Conservation (phyloP, 1,284 basidiomycete species). For the Phellinidium pouzarii region DNA sequence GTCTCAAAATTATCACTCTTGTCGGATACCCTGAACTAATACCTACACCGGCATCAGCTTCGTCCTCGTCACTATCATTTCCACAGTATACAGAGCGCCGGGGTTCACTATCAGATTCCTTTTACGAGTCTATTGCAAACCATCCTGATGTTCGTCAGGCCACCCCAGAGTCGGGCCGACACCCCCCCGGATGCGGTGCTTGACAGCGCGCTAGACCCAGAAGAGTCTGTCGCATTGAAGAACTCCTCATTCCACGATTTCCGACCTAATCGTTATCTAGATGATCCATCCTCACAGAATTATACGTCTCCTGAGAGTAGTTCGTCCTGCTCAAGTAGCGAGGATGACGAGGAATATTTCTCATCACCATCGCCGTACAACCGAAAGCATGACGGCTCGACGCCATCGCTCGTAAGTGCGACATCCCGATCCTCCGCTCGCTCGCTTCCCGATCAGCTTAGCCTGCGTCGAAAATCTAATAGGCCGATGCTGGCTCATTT, state of each 20-base stretch:
- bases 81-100: slow-evolving; percentile 3
- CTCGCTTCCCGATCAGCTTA: slow-evolving; percentile 12
- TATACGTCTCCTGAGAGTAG: slow-evolving; percentile 11
- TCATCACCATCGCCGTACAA: slow-evolving; percentile 33
- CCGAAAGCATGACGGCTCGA: slow-evolving; percentile 31
- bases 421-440: slow-evolving; percentile 19
- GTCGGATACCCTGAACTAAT: slow-evolving; percentile 69
- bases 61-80: slow-evolving; percentile 10
- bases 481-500: neutral
- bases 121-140: slow-evolving; percentile 8
- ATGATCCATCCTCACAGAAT: slow-evolving; percentile 25
- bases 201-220: neutral
- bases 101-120: slow-evolving; percentile 2
- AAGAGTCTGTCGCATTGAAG: slow-evolving; percentile 5
- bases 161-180: slow-evolving; percentile 3
- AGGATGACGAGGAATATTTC: slow-evolving; percentile 29
- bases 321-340: slow-evolving; percentile 21
- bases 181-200: slow-evolving; percentile 4
- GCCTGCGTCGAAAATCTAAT: neutral
- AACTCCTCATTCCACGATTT: neutral
- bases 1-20: slow-evolving; percentile 66
- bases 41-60: slow-evolving; percentile 22
- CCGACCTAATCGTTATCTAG: neutral
- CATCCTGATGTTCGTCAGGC: neutral
- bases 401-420: slow-evolving; percentile 30